Base-by-base conservation (phyloP, 2,329 filamentous ascomycete species). In the Cadophora sp. region DNA sequence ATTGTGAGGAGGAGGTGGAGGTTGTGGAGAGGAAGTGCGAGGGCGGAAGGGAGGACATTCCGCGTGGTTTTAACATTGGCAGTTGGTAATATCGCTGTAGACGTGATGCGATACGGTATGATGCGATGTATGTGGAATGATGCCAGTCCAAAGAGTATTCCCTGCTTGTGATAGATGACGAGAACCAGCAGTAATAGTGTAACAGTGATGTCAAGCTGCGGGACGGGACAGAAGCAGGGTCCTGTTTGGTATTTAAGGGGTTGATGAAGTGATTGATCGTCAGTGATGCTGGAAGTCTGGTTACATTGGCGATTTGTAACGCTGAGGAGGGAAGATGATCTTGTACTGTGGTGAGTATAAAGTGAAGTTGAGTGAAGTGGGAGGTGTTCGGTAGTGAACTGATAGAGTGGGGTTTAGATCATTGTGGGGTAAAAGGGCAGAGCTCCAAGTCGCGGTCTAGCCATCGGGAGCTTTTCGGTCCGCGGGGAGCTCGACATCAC, bases 41-140 rank as follows among this genome's bases (percentile, higher is more conserved):
- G 47, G 47, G 48, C 13, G 20, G 27, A 3, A 62, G 36, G 33
- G 60, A 41, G 20, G 60, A 9, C 47, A 20, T 41, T 13, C 36
- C 9, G 60, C 27, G 48, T 11, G 48, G 60, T 62, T 43, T 36
- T 61, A 39, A 50, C 59, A 61, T 61, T 27, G 27, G 30, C 33
- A 39, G 50, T n/a, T 20, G 16, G 53, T 13, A 58, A 33, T 33
- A 58, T 36, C 8, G 51, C 24, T 50, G 20, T 50, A 14, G 16
- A 5, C 7, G 7, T 24, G n/a, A 30, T 30, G 20, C 14, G 24
- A 59, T 9, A n/a, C n/a, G n/a, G n/a, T 20, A 20, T 24, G n/a
- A 30, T 30, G 20, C 14, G 24, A 59, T 9, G 22, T 27, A 18
- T 39, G 36, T 27, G 55, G 36, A 5, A 39, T 14, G 56, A 43